phyloP scores from a whole-genome alignment of 805 yeast genomes.

The Metschnikowia hibisci region DNA sequence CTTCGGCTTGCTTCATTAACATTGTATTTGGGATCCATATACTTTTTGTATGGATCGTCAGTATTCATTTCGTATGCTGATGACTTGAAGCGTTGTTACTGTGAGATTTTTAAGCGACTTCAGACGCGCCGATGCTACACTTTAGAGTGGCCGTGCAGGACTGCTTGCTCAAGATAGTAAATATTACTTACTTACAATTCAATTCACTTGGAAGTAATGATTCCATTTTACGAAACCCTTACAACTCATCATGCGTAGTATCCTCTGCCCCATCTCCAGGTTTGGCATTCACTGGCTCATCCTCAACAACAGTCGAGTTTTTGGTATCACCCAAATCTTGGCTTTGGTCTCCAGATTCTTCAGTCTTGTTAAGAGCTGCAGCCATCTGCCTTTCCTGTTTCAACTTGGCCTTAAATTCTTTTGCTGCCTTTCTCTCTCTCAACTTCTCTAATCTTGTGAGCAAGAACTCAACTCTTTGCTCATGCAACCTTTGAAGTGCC shows the following conservation, averaged over 20 bases:
- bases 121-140: conserved; percentile 2
- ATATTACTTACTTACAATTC: background rate
- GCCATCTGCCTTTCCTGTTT: conserved; percentile 24
- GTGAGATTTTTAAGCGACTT: background rate
- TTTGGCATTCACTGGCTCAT: conserved; percentile 4
- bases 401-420: conserved; percentile 31
- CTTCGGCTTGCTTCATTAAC: conserved; percentile 2
- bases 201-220: background rate
- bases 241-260: conserved; percentile 4
- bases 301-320: conserved; percentile 4
- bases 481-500: conserved; percentile 29
- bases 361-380: conserved; percentile 1
- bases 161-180: background rate
- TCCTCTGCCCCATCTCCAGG: conserved; percentile 2
- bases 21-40: background rate
- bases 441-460: conserved; percentile 27
- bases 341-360: background rate
- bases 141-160: background rate
- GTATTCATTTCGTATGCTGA: background rate
- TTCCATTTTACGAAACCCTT: background rate
- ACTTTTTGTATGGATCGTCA: conserved; percentile 2
- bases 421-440: conserved; percentile 28
- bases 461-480: conserved; percentile 26
- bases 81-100: background rate
- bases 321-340: conserved; percentile 2